phyloP scores from a whole-genome alignment of 345 rosid genomes.

The Eucalyptus viminalis region DNA sequence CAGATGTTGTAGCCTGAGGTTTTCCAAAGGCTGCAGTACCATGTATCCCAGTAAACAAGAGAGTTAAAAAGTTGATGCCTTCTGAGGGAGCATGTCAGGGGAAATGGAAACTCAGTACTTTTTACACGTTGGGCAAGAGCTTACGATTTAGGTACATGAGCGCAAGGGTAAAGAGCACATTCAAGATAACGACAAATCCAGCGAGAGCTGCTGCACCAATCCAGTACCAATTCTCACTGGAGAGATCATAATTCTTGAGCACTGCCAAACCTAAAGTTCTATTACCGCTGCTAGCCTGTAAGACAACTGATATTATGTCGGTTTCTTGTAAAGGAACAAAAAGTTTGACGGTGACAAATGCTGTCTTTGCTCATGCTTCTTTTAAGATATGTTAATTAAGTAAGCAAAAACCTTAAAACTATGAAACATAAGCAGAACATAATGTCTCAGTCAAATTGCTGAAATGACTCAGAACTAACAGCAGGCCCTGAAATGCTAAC shows the following conservation, averaged over 20 bases:
- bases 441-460: not conserved
- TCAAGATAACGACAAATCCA: slow-evolving; percentile 58
- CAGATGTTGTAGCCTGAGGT: slow-evolving; percentile 49
- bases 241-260: slow-evolving; percentile 28
- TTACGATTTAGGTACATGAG: slow-evolving; percentile 61
- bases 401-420: not conserved
- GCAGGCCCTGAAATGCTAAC: not conserved
- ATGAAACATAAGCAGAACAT: not conserved
- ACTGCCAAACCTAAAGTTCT: slow-evolving; percentile 45
- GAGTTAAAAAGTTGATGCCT: not conserved
- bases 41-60: slow-evolving; percentile 26
- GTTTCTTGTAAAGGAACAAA: not conserved
- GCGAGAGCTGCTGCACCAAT: slow-evolving; percentile 50
- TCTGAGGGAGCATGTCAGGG: not conserved
- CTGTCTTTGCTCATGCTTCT: not conserved
- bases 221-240: slow-evolving; percentile 71
- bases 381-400: not conserved
- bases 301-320: not conserved
- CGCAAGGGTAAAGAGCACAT: slow-evolving; percentile 55
- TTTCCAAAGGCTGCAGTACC: slow-evolving; percentile 10
- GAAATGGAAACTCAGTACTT: not conserved
- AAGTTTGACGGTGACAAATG: not conserved
- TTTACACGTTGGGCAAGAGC: not conserved
- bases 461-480: not conserved
- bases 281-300: slow-evolving; percentile 1